Percentiles rank a stretch among this genome's conserved stretches.
These are phyloP conservation scores for Furcasterigmium furcatum DNA, from an alignment of 2,329 filamentous ascomycete species.

Conservation along the genomic window DNA sequence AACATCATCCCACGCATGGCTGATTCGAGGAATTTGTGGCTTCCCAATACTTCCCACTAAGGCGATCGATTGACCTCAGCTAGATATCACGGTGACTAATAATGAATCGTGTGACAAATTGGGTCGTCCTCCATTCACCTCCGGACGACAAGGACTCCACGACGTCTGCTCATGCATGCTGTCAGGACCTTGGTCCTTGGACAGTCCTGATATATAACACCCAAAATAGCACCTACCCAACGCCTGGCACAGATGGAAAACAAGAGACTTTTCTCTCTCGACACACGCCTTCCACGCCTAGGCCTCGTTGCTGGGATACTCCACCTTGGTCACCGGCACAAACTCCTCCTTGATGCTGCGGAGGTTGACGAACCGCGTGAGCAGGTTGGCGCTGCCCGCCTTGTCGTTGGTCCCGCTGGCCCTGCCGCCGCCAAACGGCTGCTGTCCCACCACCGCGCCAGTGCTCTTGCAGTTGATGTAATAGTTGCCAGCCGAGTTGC, in stretches of 20 bases:
- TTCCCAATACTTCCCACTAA: too few relatives aligned
- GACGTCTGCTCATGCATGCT: too few relatives aligned
- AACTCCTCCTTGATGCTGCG: slow-evolving; percentile 77
- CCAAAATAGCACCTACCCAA: slow-evolving; percentile 4
- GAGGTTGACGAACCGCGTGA: slow-evolving; percentile 64
- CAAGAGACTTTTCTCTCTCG: too few relatives aligned
- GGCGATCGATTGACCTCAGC: too few relatives aligned
- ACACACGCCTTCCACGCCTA: slow-evolving; percentile 22
- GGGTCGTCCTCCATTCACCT: too few relatives aligned
- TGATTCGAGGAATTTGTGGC: too few relatives aligned
- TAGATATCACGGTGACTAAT: too few relatives aligned
- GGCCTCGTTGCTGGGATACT: slow-evolving; percentile 70
- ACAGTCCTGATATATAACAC: neutral
- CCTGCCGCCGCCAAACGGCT: slow-evolving; percentile 67
- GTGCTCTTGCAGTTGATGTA: slow-evolving; percentile 85
- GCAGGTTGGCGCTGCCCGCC: slow-evolving; percentile 61
- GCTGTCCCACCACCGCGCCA: slow-evolving; percentile 69
- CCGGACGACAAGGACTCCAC: too few relatives aligned
- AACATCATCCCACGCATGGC: too few relatives aligned
- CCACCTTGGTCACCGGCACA: slow-evolving; percentile 55
- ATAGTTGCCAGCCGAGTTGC: slow-evolving; percentile 77
- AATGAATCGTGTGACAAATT: too few relatives aligned
- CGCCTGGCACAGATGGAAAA: neutral
- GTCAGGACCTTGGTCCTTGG: too few relatives aligned
- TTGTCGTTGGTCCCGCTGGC: slow-evolving; percentile 73